phyloP scores from a whole-genome alignment of 1,139 yeast species.

The Magnusiomyces suaveolens region DNA sequence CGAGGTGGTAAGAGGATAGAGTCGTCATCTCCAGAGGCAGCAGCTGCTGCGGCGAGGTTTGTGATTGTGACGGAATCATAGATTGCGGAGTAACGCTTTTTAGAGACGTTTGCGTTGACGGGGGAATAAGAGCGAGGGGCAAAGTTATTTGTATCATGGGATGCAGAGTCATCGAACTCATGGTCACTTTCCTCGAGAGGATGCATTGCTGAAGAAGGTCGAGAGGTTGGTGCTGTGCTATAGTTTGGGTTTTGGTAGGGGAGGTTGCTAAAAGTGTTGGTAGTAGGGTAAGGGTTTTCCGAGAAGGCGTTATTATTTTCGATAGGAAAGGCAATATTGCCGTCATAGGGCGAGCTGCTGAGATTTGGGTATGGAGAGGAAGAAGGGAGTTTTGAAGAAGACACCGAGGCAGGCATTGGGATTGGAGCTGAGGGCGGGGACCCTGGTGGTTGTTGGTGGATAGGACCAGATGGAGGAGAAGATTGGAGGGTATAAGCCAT shows the following conservation, averaged over 20 bases:
- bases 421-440: neutral
- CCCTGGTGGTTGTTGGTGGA: neutral
- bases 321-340: neutral
- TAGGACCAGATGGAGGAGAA: neutral
- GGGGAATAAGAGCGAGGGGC: conserved; percentile 7
- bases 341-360: neutral
- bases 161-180: conserved; percentile 4
- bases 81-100: conserved; percentile 5
- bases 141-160: neutral
- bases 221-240: neutral
- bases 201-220: conserved; percentile 8
- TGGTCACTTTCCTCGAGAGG: conserved; percentile 11
- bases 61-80: neutral
- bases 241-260: neutral
- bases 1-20: neutral
- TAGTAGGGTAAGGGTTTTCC: neutral
- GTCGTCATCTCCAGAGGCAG: conserved; percentile 1
- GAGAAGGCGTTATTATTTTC: neutral
- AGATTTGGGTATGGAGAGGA: neutral
- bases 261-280: neutral
- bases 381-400: neutral
- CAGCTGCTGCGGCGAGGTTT: neutral
- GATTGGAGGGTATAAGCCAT: neutral
- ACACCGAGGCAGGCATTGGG: neutral
- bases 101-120: neutral